phyloP scores from a whole-genome alignment of 1,139 yeast genomes.

The Saccharomyces pastorianus region DNA sequence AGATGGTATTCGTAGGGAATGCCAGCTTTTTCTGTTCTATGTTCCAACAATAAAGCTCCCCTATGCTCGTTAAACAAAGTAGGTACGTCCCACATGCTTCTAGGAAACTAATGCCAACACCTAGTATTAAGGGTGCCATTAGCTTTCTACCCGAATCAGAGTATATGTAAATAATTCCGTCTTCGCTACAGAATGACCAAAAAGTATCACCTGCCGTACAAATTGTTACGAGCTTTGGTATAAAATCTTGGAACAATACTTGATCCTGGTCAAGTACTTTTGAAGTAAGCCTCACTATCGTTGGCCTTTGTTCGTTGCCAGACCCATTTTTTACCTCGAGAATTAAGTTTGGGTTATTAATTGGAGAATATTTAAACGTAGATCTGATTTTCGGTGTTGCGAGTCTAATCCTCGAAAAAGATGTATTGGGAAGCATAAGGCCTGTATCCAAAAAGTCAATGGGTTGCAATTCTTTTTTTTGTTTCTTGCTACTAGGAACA shows the following conservation, averaged over 20 bases:
- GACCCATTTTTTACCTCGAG: constrained; percentile 46
- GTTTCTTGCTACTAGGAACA: constrained; percentile 22
- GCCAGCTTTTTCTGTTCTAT: constrained; percentile 38
- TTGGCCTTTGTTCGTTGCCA: constrained; percentile 49
- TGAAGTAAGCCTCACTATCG: constrained; percentile 38
- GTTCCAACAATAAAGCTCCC: constrained; percentile 82
- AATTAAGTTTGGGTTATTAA: constrained; percentile 29
- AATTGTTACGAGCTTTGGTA: constrained; percentile 50
- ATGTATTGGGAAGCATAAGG: constrained; percentile 65
- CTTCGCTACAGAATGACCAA: constrained; percentile 67
- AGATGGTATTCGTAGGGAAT: constrained; percentile 49
- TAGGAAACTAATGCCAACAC: constrained; percentile 47
- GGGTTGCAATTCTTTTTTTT: constrained; percentile 40
- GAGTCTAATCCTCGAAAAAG: constrained; percentile 72
- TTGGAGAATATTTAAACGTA: constrained; percentile 38
- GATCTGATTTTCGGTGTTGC: constrained; percentile 73
- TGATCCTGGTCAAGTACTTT: constrained; percentile 30
- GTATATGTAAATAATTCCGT: constrained; percentile 51
- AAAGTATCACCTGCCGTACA: constrained; percentile 70
- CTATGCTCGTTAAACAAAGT: constrained; percentile 74
- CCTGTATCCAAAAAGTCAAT: constrained; percentile 77
- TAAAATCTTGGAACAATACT: constrained; percentile 45
- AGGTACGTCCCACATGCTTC: constrained; percentile 43
- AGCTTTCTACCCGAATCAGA: constrained; percentile 43
- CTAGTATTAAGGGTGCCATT: constrained; percentile 51